Evolutionary conservation across 305 asterid species (phyloP).

Genomic region (Withania somnifera): DNA sequence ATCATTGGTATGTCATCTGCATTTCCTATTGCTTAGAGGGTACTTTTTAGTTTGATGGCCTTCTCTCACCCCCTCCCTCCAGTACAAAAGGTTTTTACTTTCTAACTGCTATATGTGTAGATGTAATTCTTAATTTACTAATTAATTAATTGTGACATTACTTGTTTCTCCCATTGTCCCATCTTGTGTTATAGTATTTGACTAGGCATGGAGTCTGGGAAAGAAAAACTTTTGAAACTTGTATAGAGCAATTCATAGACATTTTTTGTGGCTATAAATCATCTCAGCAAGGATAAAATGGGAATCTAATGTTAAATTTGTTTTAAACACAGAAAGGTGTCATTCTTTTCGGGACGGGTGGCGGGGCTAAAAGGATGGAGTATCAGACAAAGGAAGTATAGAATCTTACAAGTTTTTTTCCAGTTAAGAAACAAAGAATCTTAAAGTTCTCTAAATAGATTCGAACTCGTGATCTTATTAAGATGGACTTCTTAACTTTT

Average conservation of each 20-base stretch:
- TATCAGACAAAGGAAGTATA: not conserved
- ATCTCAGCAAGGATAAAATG: not conserved
- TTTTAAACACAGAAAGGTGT: not conserved
- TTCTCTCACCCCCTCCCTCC: not conserved
- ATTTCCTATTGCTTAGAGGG: not conserved
- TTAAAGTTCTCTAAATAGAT: not conserved
- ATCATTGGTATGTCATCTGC: constrained; percentile 27
- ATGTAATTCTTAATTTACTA: not conserved
- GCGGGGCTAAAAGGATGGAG: not conserved
- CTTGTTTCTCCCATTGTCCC: not conserved
- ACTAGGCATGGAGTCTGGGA: not conserved
- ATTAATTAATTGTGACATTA: not conserved
- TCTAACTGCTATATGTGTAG: not conserved
- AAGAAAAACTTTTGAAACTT: not conserved
- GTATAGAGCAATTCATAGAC: not conserved
- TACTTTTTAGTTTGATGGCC: not conserved
- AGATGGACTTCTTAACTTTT: not conserved
- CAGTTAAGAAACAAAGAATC: not conserved
- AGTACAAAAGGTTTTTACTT: not conserved
- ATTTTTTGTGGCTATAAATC: not conserved
- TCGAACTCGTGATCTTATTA: not conserved
- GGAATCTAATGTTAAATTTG: not conserved
- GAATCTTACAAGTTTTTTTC: too few relatives aligned
- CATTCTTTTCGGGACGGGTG: not conserved
- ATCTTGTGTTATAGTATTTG: not conserved